Evolutionary conservation across 441 rosid species (phyloP), one percentile per base, ranked within the genome.

Genomic region (Populus trichocarpa): DNA sequence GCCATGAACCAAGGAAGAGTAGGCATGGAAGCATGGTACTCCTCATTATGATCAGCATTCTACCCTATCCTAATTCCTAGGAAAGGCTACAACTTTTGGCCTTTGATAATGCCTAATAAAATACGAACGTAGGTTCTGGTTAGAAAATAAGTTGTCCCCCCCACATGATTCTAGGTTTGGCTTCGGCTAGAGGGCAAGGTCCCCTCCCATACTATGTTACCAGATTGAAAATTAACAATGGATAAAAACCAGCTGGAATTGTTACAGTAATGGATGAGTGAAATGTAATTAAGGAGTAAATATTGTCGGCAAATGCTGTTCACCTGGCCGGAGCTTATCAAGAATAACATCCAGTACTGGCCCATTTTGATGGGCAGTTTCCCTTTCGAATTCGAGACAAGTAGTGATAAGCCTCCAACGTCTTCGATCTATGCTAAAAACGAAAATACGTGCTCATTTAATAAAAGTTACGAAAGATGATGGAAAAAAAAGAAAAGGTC

Each of bases 1-100:
- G 77, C 35, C 22, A 69, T 5, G 59, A 65, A n/a, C 75, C 68
- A 28, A 36, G 35, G 66, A 11, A 6, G 28, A n/a, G 65, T 59
- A 3, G 35, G 10, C 4, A 23, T 35, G 70, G 66, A 72, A 70
- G 79, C 75, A 68, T 78, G 83, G 73, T 26, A 1, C 28, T 65
- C 70, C 81, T 72, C 68, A 32, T n/a, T n/a, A 25, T 50, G 59
- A 66, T 40, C 68, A 5, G 35, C 69, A 42, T 25, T 2, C 46
- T 22, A 11, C 18, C 28, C 6, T 36, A 25, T 71, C 73, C 76
- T 72, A 57, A 35, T 72, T 68, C 76, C 70, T 68, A 78, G 72
- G 72, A 77, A 80, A 70, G 46, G 40, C 38, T 28, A 33, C 23
- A 13, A 8, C 33, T 20, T 75, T 75, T 66, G 23, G 20, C 26